Evolutionary conservation across 106 monocot genomes (phyloP), one percentile per base, ranked within the genome.

Genomic region (Dendrobium huoshanense): DNA sequence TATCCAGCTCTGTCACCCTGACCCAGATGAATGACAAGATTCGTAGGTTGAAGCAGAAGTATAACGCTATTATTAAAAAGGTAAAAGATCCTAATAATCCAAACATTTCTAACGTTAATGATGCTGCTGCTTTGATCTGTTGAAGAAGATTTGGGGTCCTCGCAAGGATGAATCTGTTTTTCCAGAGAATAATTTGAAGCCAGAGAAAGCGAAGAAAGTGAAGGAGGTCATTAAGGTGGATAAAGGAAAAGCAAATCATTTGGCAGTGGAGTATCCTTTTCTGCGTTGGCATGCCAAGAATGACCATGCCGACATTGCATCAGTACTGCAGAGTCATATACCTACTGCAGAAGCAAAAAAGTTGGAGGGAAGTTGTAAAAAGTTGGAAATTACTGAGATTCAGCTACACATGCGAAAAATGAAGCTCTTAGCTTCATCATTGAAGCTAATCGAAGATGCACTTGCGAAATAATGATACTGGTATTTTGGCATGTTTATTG

Each of bases 121-220:
- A 41, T 74, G 74, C 74, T 74, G 74, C 74, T 44, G 41, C 6
- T 74, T 74, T 74, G 43, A 74, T 43, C n/a, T 74, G 18, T 74
- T 8, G 43, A 44, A 4, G 44, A 74, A 74, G 41, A 74, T 74
- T 29, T 74, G 74, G 74, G 74, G 74, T 74, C 13, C 43, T 13
- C 13, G 1, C n/a, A 74, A 20, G 43, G 43, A 74, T 5, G 41
- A 41, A 13, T 11, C 3, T 37, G 40, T 40, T 72, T 19, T 74
- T n/a, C n/a, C 51, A 13, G 61, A 74, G 42, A 74, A 44, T 74
- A 74, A 74, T 19, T 42, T 74, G n/a, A 74, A 74, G 42, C 9
- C 7, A 13, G 74, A 74, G 13, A 74, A 15, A 70, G 7, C 37
- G 15, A 70, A 61, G 61, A 74, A 15, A 70, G 7, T 37, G 15